Evolutionary conservation across 805 yeast species (phyloP).

Genomic region (Jamesozyma hellenica): DNA sequence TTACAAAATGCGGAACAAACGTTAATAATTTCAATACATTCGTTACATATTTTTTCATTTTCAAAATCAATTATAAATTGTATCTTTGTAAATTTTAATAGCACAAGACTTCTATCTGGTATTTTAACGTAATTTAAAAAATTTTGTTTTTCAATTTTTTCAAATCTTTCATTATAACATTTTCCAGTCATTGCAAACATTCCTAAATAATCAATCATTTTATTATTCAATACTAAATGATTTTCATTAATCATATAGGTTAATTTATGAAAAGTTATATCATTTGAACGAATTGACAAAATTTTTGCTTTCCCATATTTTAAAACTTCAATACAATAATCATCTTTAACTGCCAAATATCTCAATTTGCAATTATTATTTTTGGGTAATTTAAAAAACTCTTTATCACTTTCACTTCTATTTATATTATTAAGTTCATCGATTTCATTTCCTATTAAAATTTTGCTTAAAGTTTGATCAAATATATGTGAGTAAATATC

Average conservation of each 20-base stretch:
- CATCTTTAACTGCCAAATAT: neutral
- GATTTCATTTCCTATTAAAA: neutral
- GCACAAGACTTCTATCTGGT: neutral
- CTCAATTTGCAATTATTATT: neutral
- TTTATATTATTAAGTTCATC: neutral
- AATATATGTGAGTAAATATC: conserved; percentile 20
- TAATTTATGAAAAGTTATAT: too few relatives aligned
- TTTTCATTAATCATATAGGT: neutral
- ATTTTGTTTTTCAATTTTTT: neutral
- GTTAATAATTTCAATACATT: conserved; percentile 44
- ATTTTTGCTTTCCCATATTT: neutral
- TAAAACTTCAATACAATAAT: neutral
- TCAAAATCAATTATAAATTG: conserved; percentile 28
- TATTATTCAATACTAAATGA: neutral
- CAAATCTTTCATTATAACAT: neutral
- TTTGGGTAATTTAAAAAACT: neutral
- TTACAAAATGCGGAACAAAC: conserved; percentile 11
- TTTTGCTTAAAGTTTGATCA: neutral
- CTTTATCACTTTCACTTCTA: neutral
- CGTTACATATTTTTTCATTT: conserved; percentile 35
- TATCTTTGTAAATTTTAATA: neutral
- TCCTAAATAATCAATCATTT: neutral
- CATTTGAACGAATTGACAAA: neutral
- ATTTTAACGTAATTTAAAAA: neutral
- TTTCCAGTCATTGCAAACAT: neutral